phyloP scores from a whole-genome alignment of 306 rosid genomes.

The Elaeagnus macrophylla region DNA sequence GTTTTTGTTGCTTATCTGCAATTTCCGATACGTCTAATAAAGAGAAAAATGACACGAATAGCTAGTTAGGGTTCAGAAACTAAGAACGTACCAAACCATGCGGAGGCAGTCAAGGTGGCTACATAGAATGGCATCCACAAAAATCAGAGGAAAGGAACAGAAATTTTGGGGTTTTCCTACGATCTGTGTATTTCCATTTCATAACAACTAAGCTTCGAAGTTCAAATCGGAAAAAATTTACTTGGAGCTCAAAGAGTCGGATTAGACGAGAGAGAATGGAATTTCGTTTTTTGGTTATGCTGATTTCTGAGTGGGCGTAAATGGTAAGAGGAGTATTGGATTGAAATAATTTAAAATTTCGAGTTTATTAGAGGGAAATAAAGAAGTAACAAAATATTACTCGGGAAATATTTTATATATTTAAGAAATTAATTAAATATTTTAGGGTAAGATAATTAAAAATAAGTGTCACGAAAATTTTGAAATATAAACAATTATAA shows the following conservation, averaged over 20 bases:
- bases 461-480: too few relatives aligned
- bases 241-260: conserved; percentile 21
- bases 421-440: too few relatives aligned
- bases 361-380: conserved; percentile 9
- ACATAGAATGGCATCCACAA: conserved; percentile 26
- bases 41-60: conserved; percentile 3
- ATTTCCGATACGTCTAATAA: neutral
- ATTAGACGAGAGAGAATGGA: conserved; percentile 3
- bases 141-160: conserved; percentile 17
- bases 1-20: too few relatives aligned
- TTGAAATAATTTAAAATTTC: conserved; percentile 5
- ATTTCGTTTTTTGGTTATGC: conserved; percentile 19
- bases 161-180: conserved; percentile 26
- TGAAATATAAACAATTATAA: too few relatives aligned
- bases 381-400: too few relatives aligned
- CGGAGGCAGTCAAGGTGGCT: conserved; percentile 38
- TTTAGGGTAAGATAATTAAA: too few relatives aligned
- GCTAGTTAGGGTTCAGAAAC: conserved; percentile 34
- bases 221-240: conserved; percentile 27
- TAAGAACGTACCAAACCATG: conserved; percentile 34
- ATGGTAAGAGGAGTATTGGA: neutral
- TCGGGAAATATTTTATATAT: too few relatives aligned
- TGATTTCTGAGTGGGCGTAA: neutral
- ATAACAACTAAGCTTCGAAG: conserved; percentile 12
- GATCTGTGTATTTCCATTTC: conserved; percentile 31